phyloP scores from a whole-genome alignment of 2,329 filamentous ascomycete species.

The Alternaria gansuensis region DNA sequence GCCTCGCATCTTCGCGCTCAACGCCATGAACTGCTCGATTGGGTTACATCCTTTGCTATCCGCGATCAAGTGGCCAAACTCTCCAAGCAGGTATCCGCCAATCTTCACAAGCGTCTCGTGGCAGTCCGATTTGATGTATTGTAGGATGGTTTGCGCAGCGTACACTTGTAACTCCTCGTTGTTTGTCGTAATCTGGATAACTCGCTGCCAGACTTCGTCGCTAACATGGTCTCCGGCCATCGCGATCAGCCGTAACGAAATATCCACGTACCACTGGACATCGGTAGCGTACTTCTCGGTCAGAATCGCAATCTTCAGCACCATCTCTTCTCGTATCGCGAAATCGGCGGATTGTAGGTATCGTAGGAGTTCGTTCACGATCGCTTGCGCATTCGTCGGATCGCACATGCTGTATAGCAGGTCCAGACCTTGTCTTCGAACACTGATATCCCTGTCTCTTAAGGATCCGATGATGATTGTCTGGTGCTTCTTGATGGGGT shows the following conservation, averaged over 20 bases:
- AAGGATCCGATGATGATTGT: slow-evolving; percentile 94
- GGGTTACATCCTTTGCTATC: slow-evolving; percentile 92
- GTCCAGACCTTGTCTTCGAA: slow-evolving; percentile 93
- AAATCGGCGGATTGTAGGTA: slow-evolving; percentile 98
- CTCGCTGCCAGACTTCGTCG: slow-evolving; percentile 98
- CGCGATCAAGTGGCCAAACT: slow-evolving; percentile 96
- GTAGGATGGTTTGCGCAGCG: slow-evolving; percentile 89
- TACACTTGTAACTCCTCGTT: slow-evolving; percentile 98
- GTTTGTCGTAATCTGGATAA: slow-evolving; percentile 98
- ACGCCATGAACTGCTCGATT: slow-evolving; percentile 93
- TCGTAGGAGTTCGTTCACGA: slow-evolving; percentile 91
- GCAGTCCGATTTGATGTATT: slow-evolving; percentile 93
- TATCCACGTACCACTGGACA: slow-evolving; percentile 99
- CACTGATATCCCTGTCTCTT: slow-evolving; percentile 95
- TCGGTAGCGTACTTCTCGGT: slow-evolving; percentile 99
- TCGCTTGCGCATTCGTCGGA: slow-evolving; percentile 88
- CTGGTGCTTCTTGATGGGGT: slow-evolving; percentile 98
- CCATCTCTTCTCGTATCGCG: slow-evolving; percentile 98
- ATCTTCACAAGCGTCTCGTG: slow-evolving; percentile 99
- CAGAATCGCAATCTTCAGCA: slow-evolving; percentile 96
- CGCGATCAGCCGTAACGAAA: slow-evolving; percentile 90
- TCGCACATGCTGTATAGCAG: slow-evolving; percentile 99
- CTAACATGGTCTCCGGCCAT: slow-evolving; percentile 98
- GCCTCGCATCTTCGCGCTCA: slow-evolving; percentile 87
- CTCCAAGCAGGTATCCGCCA: slow-evolving; percentile 92